phyloP scores from a whole-genome alignment of 768 basidiomycete species.

The Neoboletus subvelutipes region DNA sequence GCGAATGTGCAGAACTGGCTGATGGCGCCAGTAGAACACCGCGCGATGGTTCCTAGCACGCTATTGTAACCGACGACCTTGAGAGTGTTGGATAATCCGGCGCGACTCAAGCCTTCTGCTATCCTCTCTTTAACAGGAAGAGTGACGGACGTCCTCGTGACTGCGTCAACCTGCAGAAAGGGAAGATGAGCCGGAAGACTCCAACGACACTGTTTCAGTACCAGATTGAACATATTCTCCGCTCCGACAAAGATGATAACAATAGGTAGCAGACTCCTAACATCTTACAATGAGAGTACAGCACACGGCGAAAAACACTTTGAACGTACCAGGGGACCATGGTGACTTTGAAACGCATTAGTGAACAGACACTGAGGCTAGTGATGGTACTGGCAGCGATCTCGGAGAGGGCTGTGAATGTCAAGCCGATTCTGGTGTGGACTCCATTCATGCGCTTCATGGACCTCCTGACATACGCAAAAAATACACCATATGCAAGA shows the following conservation, averaged over 20 bases:
- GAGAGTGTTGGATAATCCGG: constrained; percentile 88
- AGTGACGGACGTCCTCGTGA: constrained; percentile 80
- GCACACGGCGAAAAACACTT: neutral
- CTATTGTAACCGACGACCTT: constrained; percentile 87
- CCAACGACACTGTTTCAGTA: constrained; percentile 37
- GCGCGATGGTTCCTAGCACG: constrained; percentile 73
- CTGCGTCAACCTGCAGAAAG: constrained; percentile 69
- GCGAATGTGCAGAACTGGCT: constrained; percentile 93
- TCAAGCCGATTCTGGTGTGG: constrained; percentile 88
- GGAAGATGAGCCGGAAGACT: constrained; percentile 25
- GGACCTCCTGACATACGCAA: constrained; percentile 72
- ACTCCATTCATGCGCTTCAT: constrained; percentile 78
- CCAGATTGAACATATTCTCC: constrained; percentile 96
- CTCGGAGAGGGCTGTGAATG: constrained; percentile 91
- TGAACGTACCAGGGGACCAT: constrained; percentile 80
- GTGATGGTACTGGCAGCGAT: constrained; percentile 92
- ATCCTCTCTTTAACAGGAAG: constrained; percentile 90
- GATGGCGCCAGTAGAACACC: constrained; percentile 76
- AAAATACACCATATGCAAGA: constrained; percentile 73
- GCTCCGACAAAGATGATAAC: constrained; percentile 94
- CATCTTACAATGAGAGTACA: constrained; percentile 7
- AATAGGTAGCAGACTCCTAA: constrained; percentile 85
- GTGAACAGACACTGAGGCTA: constrained; percentile 86
- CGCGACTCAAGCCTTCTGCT: constrained; percentile 83
- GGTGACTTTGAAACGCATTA: constrained; percentile 84